Base-by-base conservation (phyloP, 2,329 filamentous ascomycete genomes). In the Aureobasidium sp. region DNA sequence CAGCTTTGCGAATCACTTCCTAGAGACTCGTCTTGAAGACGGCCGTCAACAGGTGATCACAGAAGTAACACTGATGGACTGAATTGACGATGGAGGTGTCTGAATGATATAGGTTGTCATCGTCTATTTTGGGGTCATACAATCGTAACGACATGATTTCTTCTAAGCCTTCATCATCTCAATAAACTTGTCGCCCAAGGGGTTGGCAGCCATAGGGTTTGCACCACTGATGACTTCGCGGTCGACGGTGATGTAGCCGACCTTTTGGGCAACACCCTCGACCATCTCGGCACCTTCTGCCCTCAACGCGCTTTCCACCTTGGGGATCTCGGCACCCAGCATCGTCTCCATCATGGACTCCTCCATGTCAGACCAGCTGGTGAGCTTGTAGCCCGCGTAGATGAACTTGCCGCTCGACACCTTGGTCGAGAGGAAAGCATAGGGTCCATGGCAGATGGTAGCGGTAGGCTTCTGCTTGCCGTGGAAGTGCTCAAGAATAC, bases 341-440 rank as follows among this genome's bases (percentile, higher is more conserved):
- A 75, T 58, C n/a, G 68, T 74, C 69, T 79, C 77, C 73, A 78
- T 77, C 21, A 74, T 59, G 64, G 72, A 74, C 67, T 79, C 77
- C 65, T 79, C 77, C 0, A 68, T 70, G 65, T 78, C 75, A 43
- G 74, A 75, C 71, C 75, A 78, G 38, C 70, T 71, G 1, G 75
- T 78, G 33, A 79, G 72, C 64, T 74, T 72, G 62, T 78, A 79
- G 17, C 75, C 76, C 43, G 75, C 73, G 61, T 78, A 79, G 25
- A 70, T 73, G 53, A 78, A 78, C 31, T 69, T 66, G 0, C 69
- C 68, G 50, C 68, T 67, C 0, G 65, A 69, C 17, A 66, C 63
- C 63, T 74, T 75, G 0, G 76, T 78, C 4, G 71, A 74, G 15
- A 79, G 60, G 38, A 78, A 70, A 1, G 75, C 77, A 65, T 74